Evolutionary conservation across 352 stramenopile genomes (phyloP).

Genomic region (Phytophthora europaea): DNA sequence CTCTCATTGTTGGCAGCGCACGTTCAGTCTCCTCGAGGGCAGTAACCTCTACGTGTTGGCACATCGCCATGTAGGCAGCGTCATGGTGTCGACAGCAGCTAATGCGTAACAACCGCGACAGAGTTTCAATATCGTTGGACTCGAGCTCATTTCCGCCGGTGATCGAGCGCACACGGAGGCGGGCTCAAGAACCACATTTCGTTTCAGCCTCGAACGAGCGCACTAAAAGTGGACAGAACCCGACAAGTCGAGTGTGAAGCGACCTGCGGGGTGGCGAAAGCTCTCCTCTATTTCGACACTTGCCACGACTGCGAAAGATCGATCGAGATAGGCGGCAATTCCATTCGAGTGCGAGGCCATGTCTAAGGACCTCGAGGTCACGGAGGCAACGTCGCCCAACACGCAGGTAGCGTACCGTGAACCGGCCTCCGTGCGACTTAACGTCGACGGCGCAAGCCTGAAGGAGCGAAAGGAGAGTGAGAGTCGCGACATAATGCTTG

Average conservation of each 20-base stretch:
- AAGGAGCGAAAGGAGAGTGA: conserved; percentile 24
- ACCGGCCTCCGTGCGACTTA: conserved; percentile 24
- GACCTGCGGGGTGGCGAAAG: neutral
- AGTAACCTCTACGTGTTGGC: neutral
- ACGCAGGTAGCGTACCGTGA: conserved; percentile 18
- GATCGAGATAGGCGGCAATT: conserved; percentile 1
- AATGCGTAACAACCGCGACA: neutral
- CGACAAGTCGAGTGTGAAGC: neutral
- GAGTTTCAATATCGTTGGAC: conserved; percentile 3
- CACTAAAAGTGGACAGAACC: conserved; percentile 16
- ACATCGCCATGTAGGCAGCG: neutral
- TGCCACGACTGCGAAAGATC: neutral
- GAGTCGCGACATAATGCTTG: conserved; percentile 9
- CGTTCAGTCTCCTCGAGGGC: neutral
- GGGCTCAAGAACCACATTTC: neutral
- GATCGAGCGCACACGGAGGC: neutral
- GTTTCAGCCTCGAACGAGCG: neutral
- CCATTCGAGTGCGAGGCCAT: neutral
- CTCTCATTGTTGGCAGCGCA: neutral
- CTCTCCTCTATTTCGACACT: neutral
- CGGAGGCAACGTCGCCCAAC: conserved; percentile 19
- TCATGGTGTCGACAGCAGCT: neutral
- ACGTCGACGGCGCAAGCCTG: neutral
- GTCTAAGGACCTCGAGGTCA: conserved; percentile 16
- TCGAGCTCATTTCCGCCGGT: conserved; percentile 1